These are phyloP conservation scores for Euphorbia pulcherrima DNA, from an alignment of 345 rosid species.

Conservation along the genomic window DNA sequence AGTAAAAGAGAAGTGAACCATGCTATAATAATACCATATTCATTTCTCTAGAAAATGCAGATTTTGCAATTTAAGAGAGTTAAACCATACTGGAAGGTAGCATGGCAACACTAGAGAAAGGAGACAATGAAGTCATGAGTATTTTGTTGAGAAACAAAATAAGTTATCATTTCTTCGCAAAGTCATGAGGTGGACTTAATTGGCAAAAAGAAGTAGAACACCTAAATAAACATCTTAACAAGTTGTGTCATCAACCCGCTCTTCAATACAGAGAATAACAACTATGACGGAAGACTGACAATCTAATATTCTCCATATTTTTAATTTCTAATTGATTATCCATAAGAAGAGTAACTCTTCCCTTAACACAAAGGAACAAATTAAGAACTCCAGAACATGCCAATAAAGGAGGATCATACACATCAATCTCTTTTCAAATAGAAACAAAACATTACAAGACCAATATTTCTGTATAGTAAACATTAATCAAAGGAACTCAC, in stretches of 20 bases:
- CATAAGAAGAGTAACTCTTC: background rate
- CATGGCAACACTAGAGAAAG: background rate
- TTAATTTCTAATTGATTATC: background rate
- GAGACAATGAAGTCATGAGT: background rate
- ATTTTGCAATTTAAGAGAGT: background rate
- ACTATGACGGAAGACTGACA: background rate
- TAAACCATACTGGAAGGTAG: background rate
- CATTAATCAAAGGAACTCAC: constrained; percentile 37
- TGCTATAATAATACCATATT: background rate
- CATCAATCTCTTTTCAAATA: background rate
- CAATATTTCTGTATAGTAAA: background rate
- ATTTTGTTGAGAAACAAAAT: background rate
- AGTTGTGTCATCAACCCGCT: background rate
- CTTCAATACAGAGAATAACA: background rate
- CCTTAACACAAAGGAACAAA: background rate
- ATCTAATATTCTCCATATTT: background rate
- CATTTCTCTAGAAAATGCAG: constrained; percentile 10
- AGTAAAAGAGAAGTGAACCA: background rate
- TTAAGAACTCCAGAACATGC: background rate
- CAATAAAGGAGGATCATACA: background rate
- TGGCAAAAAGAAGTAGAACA: background rate
- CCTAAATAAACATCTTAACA: background rate
- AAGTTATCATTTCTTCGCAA: constrained; percentile 3
- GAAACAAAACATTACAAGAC: background rate
- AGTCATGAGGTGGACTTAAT: background rate